These are phyloP conservation scores for Talaromyces thailandensis DNA, from an alignment of 495 filamentous ascomycete genomes.

Conservation along the genomic window DNA sequence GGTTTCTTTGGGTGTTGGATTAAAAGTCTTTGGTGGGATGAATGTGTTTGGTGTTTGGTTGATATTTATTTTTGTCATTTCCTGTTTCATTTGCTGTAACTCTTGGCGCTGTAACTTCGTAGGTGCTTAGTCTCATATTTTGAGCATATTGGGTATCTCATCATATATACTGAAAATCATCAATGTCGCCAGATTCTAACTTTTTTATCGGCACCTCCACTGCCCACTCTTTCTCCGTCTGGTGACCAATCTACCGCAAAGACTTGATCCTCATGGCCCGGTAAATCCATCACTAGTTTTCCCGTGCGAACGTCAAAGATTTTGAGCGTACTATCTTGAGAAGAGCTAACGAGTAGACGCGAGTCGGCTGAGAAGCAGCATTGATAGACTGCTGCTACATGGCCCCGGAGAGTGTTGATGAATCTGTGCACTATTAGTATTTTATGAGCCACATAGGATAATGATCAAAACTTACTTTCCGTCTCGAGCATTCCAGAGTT, in stretches of 20 bases:
- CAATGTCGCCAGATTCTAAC: conserved; percentile 77
- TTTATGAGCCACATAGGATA: neutral
- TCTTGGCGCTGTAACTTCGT: neutral
- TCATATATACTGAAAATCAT: conserved; percentile 10
- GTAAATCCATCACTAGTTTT: conserved; percentile 77
- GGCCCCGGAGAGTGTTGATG: conserved; percentile 76
- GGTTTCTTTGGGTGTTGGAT: neutral
- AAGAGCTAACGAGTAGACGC: conserved; percentile 70
- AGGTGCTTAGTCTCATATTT: neutral
- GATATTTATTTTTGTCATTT: neutral
- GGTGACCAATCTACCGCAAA: conserved; percentile 89
- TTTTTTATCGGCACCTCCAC: conserved; percentile 88
- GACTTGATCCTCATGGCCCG: conserved; percentile 91
- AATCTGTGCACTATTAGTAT: conserved; percentile 38
- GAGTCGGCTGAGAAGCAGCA: conserved; percentile 86
- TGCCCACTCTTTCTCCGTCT: conserved; percentile 75
- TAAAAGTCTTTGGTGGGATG: no score
- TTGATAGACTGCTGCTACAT: conserved; percentile 90
- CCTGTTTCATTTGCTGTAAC: neutral
- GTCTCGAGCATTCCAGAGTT: conserved; percentile 69
- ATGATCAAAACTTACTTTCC: conserved; percentile 42
- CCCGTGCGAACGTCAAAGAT: conserved; percentile 83
- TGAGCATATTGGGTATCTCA: conserved; percentile 1
- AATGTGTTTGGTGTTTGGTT: neutral
- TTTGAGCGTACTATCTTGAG: conserved; percentile 92